Evolutionary conservation across 2,329 filamentous ascomycete genomes (phyloP), one percentile per base, ranked within the genome.

Genomic region (Beauveria varroae): DNA sequence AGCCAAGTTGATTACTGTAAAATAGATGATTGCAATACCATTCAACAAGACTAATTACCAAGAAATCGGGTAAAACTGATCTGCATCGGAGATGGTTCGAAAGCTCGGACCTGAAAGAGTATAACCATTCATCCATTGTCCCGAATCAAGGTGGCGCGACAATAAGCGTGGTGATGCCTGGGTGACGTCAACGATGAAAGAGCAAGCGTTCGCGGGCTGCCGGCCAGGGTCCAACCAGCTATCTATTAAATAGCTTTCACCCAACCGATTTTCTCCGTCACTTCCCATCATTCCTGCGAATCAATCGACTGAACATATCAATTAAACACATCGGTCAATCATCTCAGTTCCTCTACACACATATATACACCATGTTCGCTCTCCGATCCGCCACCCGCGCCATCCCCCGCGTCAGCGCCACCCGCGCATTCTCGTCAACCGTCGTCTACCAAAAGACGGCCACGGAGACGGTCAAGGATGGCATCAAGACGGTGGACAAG

Each of bases 401-500:
- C 63, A 64, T 76, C 51, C 71, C 75, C 47, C 73, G 76, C 47
- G 68, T 74, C 49, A 67, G 76, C 46, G 70, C 74, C 26, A 75
- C 79, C 12, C 76, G 82, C 57, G 70, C 77, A 43, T 86, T 86
- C 73, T 79, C 77, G 63, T 81, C 80, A 14, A 76, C 75, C 56
- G 64, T 76, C 10, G 70, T 71, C 2, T 65, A 72, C 9, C 76
- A 75, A 52, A 85, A 84, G 74, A 75, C 77, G 10, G 74, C 79
- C 3, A 74, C 80, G 57, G 82, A 86, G 61, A 66, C 77, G 0
- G 80, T 82, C 67, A 88, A 86, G 73, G 84, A 87, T 64, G 78
- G 79, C 3, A 72, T 83, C 62, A 85, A 87, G 73, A 75, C 73
- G 6, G 82, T 86, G 6, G 83, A 88, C 74, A 78, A 83, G 34